Conservation (phyloP, 129 eudicot genomes). For the Smallanthus sonchifolius region DNA sequence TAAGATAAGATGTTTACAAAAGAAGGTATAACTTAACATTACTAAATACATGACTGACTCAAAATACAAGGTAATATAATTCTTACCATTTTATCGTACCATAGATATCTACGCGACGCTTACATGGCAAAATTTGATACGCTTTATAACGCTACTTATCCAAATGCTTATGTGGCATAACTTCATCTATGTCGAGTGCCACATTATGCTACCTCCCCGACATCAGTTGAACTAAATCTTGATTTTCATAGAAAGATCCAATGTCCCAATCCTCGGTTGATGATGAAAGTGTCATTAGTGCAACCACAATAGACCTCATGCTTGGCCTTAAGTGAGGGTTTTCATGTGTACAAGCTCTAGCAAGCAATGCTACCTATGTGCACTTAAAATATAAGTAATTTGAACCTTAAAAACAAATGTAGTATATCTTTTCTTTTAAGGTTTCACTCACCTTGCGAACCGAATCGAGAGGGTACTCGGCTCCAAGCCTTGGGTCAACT, state of each 20-base stretch:
- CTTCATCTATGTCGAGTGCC: not conserved
- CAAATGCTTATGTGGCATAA: not conserved
- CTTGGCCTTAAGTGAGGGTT: conserved; percentile 79
- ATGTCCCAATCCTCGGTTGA: conserved; percentile 58
- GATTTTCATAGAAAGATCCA: conserved; percentile 52
- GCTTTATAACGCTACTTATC: not conserved
- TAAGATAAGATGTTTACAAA: not conserved
- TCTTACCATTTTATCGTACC: not conserved
- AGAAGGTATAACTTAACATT: not conserved
- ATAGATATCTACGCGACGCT: not conserved
- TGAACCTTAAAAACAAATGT: not conserved
- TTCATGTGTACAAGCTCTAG: conserved; percentile 76
- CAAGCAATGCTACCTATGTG: conserved; percentile 61
- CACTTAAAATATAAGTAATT: not conserved
- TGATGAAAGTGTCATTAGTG: conserved; percentile 65
- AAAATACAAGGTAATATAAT: conserved; percentile 7
- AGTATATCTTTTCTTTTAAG: not conserved
- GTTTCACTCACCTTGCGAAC: conserved; percentile 55
- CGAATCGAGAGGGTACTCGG: conserved; percentile 62
- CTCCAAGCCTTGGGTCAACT: conserved; percentile 76
- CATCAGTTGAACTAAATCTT: conserved; percentile 49
- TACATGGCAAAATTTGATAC: not conserved
- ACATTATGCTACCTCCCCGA: conserved; percentile 51
- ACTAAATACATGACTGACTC: conserved; percentile 1
- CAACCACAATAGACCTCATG: conserved; percentile 90